A percentile compares a stretch with the other conserved stretches of the same genome.
Evolutionary conservation across 2,329 filamentous ascomycete species (phyloP).

Genomic region (Fusarium robinianum): DNA sequence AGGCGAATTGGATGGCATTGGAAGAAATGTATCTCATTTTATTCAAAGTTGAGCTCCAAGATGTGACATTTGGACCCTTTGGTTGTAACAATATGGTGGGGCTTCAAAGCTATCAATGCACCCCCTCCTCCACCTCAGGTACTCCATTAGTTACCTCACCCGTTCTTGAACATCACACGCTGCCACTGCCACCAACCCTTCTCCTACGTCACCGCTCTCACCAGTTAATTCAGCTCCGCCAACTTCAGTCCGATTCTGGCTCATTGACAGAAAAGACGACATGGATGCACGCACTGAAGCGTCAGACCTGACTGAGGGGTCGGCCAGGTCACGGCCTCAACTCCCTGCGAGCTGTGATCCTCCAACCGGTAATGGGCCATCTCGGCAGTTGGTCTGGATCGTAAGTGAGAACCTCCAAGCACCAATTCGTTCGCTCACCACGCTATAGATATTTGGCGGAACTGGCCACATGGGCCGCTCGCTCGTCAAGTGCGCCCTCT

Average conservation of each 20-base stretch:
- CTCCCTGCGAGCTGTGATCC: conserved; percentile 88
- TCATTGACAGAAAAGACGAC: background rate
- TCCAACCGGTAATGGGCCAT: conserved; percentile 69
- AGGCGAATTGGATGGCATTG: too few species aligned
- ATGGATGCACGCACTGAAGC: conserved; percentile 37
- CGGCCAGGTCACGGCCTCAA: conserved; percentile 48
- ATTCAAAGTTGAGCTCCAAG: too few species aligned
- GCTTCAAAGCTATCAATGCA: too few species aligned
- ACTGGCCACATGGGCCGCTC: conserved; percentile 97
- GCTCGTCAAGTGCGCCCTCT: conserved; percentile 79
- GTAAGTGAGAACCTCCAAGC: conserved; percentile 49
- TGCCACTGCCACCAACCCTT: background rate
- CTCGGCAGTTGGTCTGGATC: conserved; percentile 84
- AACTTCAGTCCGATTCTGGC: background rate
- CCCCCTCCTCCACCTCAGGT: too few species aligned
- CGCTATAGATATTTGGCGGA: conserved; percentile 78
- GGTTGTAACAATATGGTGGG: too few species aligned
- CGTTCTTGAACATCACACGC: too few species aligned
- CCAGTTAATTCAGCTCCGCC: background rate
- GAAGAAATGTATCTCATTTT: too few species aligned
- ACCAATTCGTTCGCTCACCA: conserved; percentile 9
- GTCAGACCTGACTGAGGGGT: conserved; percentile 34
- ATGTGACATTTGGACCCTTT: too few species aligned
- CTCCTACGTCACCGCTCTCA: conserved; percentile 10
- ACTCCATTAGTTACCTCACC: too few species aligned